Conservation (phyloP, 352 stramenopile species). For the Saprolegnia diclina region DNA sequence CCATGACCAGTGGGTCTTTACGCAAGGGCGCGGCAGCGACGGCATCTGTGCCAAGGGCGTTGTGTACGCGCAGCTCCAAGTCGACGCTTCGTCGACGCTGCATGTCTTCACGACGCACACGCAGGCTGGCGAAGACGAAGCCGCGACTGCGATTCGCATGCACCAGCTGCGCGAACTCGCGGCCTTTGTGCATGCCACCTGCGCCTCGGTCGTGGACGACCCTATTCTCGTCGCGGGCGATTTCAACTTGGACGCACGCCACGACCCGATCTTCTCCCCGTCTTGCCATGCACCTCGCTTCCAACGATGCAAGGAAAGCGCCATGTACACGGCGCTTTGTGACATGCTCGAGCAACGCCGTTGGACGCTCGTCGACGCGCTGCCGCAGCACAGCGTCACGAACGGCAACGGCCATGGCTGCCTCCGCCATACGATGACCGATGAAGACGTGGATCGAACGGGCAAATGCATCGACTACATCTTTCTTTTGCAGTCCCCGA, state of each 20-base stretch:
- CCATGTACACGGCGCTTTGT: conserved; percentile 55
- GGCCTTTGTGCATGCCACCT: conserved; percentile 44
- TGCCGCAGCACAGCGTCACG: conserved; percentile 49
- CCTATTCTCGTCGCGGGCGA: conserved; percentile 69
- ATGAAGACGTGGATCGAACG: conserved; percentile 42
- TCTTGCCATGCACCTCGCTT: conserved; percentile 29
- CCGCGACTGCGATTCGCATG: conserved; percentile 49
- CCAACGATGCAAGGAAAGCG: conserved; percentile 49
- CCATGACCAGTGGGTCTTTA: conserved; percentile 52
- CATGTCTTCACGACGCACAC: conserved; percentile 86
- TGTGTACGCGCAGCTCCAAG: conserved; percentile 67
- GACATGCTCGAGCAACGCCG: conserved; percentile 37
- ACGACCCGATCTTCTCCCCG: conserved; percentile 58
- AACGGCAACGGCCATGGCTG: conserved; percentile 71
- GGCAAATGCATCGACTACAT: conserved; percentile 86
- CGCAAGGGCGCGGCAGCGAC: conserved; percentile 54
- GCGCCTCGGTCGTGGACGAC: conserved; percentile 42
- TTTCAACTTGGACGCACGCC: conserved; percentile 75
- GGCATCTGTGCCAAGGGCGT: conserved; percentile 70
- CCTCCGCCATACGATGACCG: conserved; percentile 46
- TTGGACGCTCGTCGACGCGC: conserved; percentile 25
- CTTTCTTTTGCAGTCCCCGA: conserved; percentile 58
- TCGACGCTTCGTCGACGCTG: conserved; percentile 44
- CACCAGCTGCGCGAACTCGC: conserved; percentile 59
- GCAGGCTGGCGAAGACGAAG: conserved; percentile 50